These are phyloP conservation scores for Suillus lakei DNA, from an alignment of 768 basidiomycete genomes.

Conservation along the genomic window DNA sequence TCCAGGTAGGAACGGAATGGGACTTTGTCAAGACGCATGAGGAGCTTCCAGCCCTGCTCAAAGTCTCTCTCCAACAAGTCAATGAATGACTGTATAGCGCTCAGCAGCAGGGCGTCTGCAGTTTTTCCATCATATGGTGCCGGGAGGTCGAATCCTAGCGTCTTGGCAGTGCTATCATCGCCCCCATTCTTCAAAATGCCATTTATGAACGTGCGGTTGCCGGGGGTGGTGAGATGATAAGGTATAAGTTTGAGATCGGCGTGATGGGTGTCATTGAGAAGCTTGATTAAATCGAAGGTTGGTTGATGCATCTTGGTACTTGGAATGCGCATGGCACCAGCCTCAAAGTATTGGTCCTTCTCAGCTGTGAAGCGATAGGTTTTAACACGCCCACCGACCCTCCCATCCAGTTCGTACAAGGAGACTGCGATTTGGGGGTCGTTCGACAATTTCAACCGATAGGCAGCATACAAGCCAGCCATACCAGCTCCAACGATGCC, in stretches of 20 bases:
- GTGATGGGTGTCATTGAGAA: constrained; percentile 10
- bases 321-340: constrained; percentile 23
- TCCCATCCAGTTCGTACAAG: constrained; percentile 9
- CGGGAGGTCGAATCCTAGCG: constrained; percentile 5
- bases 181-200: constrained; percentile 9
- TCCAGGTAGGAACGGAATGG: constrained; percentile 25
- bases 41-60: constrained; percentile 14
- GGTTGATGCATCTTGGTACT: constrained; percentile 14
- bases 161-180: constrained; percentile 1
- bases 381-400: constrained; percentile 20
- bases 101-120: constrained; percentile 6
- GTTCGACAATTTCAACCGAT: constrained; percentile 8
- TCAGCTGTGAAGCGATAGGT: constrained; percentile 18
- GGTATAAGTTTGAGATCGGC: constrained; percentile 9
- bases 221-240: constrained; percentile 7
- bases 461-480: constrained; percentile 8
- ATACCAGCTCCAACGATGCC: constrained; percentile 11
- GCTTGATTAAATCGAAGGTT: constrained; percentile 6
- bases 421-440: background rate
- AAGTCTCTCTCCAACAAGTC: constrained; percentile 7
- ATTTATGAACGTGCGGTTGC: constrained; percentile 6
- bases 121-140: constrained; percentile 2
- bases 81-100: constrained; percentile 1
- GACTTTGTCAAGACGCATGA: constrained; percentile 19
- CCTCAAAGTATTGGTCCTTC: constrained; percentile 22